Conservation (phyloP, 2,329 filamentous ascomycete genomes). For the Sphaerostilbella broomeana region DNA sequence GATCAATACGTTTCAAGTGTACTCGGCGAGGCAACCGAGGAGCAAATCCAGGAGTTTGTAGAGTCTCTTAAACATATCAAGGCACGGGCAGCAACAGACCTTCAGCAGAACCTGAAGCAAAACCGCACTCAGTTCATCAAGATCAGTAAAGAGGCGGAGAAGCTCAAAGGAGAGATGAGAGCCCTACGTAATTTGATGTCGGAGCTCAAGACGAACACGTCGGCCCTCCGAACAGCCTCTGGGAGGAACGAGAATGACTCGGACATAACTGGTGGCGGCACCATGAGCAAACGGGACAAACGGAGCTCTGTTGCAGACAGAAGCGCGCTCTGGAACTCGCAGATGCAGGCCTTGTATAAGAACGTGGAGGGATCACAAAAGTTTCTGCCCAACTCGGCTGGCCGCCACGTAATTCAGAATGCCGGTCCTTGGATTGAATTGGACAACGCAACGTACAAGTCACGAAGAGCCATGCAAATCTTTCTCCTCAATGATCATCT, state of each 20-base stretch:
- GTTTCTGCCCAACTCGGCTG: constrained; percentile 81
- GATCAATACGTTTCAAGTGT: constrained; percentile 73
- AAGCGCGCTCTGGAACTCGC: constrained; percentile 60
- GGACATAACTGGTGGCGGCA: constrained; percentile 44
- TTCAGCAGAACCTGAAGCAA: constrained; percentile 94
- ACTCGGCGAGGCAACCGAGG: constrained; percentile 77
- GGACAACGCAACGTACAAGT: constrained; percentile 96
- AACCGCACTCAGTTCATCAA: constrained; percentile 98
- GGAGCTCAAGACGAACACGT: constrained; percentile 76
- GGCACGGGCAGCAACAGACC: constrained; percentile 68
- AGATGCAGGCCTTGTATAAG: constrained; percentile 79
- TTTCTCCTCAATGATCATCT: constrained; percentile 93
- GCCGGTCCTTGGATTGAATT: constrained; percentile 92
- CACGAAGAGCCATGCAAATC: constrained; percentile 79
- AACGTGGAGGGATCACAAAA: constrained; percentile 97
- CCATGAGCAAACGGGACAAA: constrained; percentile 66
- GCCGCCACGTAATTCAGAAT: constrained; percentile 91
- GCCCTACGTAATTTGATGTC: constrained; percentile 85
- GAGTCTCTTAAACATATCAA: constrained; percentile 69
- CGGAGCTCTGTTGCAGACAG: constrained; percentile 78
- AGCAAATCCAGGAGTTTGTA: constrained; percentile 80
- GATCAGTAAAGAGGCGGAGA: constrained; percentile 98
- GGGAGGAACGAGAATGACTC: constrained; percentile 43
- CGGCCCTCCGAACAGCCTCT: constrained; percentile 55
- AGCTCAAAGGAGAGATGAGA: constrained; percentile 93